phyloP scores from a whole-genome alignment of 805 yeast species.

The Yamadazyma sp. region DNA sequence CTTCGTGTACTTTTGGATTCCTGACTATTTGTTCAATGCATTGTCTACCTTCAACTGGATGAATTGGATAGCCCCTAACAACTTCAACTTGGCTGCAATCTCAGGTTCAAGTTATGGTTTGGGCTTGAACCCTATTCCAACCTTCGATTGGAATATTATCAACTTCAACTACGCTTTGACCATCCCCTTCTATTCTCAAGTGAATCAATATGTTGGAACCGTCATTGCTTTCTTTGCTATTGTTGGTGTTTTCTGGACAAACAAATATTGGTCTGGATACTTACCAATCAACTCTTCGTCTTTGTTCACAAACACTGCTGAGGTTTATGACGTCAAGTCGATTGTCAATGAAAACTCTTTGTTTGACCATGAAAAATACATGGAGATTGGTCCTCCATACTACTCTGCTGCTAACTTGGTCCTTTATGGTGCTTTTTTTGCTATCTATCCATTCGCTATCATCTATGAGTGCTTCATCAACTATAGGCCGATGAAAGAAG shows the following conservation, averaged over 20 bases:
- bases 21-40: constrained; percentile 43
- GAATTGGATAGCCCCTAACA: constrained; percentile 56
- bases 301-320: constrained; percentile 50
- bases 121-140: constrained; percentile 54
- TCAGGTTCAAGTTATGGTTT: constrained; percentile 50
- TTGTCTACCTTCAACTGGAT: constrained; percentile 54
- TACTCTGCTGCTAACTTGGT: constrained; percentile 32
- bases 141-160: constrained; percentile 55
- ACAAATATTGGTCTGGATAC: constrained; percentile 25
- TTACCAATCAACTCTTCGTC: constrained; percentile 43
- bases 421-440: constrained; percentile 29
- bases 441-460: constrained; percentile 38
- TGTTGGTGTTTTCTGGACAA: constrained; percentile 23
- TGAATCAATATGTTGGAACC: constrained; percentile 22
- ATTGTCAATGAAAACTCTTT: constrained; percentile 40
- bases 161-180: constrained; percentile 33
- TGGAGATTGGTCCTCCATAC: constrained; percentile 30
- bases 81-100: constrained; percentile 48
- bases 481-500: constrained; percentile 21
- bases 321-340: constrained; percentile 40
- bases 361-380: constrained; percentile 24
- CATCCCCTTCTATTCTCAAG: constrained; percentile 40
- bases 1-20: constrained; percentile 48
- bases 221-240: constrained; percentile 20
- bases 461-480: constrained; percentile 38